Conservation (phyloP, 345 rosid species). For the Trapa incisa region DNA sequence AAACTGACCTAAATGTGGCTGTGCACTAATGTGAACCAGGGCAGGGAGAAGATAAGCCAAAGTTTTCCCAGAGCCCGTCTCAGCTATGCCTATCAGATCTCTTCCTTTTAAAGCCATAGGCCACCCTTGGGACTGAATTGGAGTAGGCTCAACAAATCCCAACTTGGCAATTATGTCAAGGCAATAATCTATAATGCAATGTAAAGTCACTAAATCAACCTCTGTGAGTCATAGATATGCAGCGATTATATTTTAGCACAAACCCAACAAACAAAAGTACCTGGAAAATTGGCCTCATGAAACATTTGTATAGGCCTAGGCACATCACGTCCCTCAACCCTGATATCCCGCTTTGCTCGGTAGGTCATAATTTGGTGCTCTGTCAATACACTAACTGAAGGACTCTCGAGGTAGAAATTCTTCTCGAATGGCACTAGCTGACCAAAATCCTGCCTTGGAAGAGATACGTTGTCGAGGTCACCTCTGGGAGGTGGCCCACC, state of each 20-base stretch:
- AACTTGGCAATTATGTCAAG: conserved; percentile 66
- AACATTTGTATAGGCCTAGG: conserved; percentile 70
- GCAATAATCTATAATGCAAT: conserved; percentile 44
- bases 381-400: conserved; percentile 51
- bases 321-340: conserved; percentile 72
- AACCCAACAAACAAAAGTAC: conserved; percentile 19
- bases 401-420: conserved; percentile 67
- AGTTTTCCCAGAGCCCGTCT: conserved; percentile 98
- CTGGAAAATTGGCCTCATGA: conserved; percentile 80
- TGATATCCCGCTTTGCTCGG: conserved; percentile 53
- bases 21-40: conserved; percentile 78
- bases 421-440: conserved; percentile 74
- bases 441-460: conserved; percentile 67
- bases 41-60: conserved; percentile 91
- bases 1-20: conserved; percentile 66
- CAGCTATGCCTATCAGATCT: conserved; percentile 88
- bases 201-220: background rate
- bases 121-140: conserved; percentile 95
- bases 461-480: conserved; percentile 50
- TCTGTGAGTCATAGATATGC: background rate
- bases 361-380: conserved; percentile 51
- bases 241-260: background rate
- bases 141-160: conserved; percentile 91
- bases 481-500: conserved; percentile 40
- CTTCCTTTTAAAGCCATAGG: conserved; percentile 97